These are phyloP conservation scores for Vararia minispora DNA, from an alignment of 768 basidiomycete genomes.

Conservation along the genomic window DNA sequence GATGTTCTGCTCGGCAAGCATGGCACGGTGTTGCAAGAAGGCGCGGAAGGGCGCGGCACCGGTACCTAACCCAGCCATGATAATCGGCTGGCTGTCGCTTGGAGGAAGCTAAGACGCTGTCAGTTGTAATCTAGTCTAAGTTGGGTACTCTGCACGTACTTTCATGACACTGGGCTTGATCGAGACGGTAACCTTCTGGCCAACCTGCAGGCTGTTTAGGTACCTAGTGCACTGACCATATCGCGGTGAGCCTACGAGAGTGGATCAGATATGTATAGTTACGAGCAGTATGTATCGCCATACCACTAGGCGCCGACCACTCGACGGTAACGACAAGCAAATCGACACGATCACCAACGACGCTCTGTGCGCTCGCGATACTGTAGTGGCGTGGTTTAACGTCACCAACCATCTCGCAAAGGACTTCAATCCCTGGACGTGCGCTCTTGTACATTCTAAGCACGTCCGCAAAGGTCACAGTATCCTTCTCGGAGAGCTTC, in stretches of 20 bases:
- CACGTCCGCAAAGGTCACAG: conserved; percentile 86
- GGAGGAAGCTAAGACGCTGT: conserved; percentile 57
- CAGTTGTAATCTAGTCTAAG: conserved; percentile 12
- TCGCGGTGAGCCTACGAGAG: conserved; percentile 46
- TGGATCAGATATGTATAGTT: not conserved
- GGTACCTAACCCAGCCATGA: conserved; percentile 98
- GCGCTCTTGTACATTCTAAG: conserved; percentile 69
- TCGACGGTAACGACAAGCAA: conserved; percentile 94
- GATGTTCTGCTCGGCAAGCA: conserved; percentile 62
- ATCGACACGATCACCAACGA: conserved; percentile 91
- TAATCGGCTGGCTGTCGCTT: conserved; percentile 76
- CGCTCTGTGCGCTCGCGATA: conserved; percentile 92
- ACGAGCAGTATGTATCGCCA: too few relatives aligned
- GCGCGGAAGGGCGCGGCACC: conserved; percentile 99
- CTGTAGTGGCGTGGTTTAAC: conserved; percentile 98
- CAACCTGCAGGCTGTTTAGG: conserved; percentile 70
- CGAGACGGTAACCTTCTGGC: conserved; percentile 92
- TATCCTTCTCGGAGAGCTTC: conserved; percentile 91
- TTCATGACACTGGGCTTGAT: conserved; percentile 99
- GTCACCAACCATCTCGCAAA: conserved; percentile 86
- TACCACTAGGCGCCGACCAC: conserved; percentile 80
- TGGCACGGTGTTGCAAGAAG: conserved; percentile 92
- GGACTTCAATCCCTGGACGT: conserved; percentile 67
- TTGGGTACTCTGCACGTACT: conserved; percentile 40
- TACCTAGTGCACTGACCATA: conserved; percentile 97